Conservation (phyloP, 2,329 filamentous ascomycete species). For the Aspergillus udagawae region DNA sequence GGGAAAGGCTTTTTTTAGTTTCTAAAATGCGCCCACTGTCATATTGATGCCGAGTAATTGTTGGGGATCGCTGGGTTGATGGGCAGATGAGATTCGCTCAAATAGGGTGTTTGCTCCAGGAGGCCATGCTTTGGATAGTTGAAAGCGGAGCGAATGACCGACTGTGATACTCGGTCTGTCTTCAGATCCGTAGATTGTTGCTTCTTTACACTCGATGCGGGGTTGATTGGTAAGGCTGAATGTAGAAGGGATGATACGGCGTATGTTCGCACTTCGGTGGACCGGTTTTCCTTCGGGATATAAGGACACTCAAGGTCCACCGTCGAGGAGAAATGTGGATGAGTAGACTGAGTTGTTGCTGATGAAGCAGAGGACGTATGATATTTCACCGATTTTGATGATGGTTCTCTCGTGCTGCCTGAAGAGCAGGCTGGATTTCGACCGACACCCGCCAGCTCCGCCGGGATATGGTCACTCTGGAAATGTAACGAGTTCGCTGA, state of each 20-base stretch:
- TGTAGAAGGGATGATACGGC: constrained; percentile 23
- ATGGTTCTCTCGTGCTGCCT: constrained; percentile 6
- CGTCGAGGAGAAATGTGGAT: constrained; percentile 6
- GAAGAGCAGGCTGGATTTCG: constrained; percentile 17
- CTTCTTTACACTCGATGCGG: constrained; percentile 14
- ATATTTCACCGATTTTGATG: constrained; percentile 6
- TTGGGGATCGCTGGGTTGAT: constrained; percentile 27
- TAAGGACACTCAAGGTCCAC: constrained; percentile 12
- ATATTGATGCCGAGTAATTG: constrained; percentile 10
- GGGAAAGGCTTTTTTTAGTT: not conserved
- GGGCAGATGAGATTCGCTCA: constrained; percentile 23
- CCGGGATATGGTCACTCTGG: constrained; percentile 10
- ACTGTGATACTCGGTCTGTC: constrained; percentile 7
- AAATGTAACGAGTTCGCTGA: constrained; percentile 4
- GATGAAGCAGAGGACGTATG: constrained; percentile 12
- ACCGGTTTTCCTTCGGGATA: constrained; percentile 10
- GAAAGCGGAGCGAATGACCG: constrained; percentile 10
- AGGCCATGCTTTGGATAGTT: constrained; percentile 6
- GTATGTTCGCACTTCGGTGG: constrained; percentile 7
- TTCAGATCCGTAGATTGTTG: constrained; percentile 3
- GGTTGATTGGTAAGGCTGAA: constrained; percentile 33
- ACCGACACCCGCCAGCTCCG: constrained; percentile 21
- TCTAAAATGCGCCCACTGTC: constrained; percentile 3
- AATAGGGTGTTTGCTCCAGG: constrained; percentile 10
- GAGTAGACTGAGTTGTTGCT: constrained; percentile 12